Evolutionary conservation across 2,329 filamentous ascomycete species (phyloP).

Genomic region (Trichoderma oligosporum): DNA sequence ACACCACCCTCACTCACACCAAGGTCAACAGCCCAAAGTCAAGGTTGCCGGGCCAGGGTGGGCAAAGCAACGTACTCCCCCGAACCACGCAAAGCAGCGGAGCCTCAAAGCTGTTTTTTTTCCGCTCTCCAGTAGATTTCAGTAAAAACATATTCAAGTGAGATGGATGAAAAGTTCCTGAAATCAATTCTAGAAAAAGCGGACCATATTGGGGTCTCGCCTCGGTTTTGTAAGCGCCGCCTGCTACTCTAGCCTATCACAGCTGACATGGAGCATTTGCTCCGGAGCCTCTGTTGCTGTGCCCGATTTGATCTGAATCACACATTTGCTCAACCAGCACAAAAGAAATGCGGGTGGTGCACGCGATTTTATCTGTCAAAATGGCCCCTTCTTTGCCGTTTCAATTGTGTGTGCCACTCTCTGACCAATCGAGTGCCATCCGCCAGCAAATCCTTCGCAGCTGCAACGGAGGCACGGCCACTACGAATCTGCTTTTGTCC

Average conservation of each 20-base stretch:
- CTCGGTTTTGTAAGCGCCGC: constrained; percentile 31
- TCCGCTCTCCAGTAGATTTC: neutral
- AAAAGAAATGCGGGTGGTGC: constrained; percentile 26
- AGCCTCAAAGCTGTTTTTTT: neutral
- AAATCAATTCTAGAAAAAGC: constrained; percentile 23
- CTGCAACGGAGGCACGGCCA: constrained; percentile 14
- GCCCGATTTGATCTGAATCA: constrained; percentile 23
- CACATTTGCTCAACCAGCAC: constrained; percentile 29
- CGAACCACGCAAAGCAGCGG: neutral
- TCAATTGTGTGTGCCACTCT: constrained; percentile 12
- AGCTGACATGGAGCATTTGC: constrained; percentile 34
- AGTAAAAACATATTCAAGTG: neutral
- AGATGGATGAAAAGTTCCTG: constrained; percentile 16
- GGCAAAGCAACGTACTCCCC: neutral
- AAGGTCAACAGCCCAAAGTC: neutral
- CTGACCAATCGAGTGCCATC: constrained; percentile 13
- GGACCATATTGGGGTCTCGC: constrained; percentile 21
- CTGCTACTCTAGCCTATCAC: constrained; percentile 30
- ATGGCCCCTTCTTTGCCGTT: constrained; percentile 27
- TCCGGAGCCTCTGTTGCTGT: constrained; percentile 29
- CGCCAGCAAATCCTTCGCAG: constrained; percentile 20
- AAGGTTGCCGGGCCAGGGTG: no score
- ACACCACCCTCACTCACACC: neutral
- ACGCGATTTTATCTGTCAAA: constrained; percentile 32
- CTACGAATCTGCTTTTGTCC: constrained; percentile 4